Base-by-base conservation (phyloP, 176 grass and related monocot species). In the Oryza glaberrima region DNA sequence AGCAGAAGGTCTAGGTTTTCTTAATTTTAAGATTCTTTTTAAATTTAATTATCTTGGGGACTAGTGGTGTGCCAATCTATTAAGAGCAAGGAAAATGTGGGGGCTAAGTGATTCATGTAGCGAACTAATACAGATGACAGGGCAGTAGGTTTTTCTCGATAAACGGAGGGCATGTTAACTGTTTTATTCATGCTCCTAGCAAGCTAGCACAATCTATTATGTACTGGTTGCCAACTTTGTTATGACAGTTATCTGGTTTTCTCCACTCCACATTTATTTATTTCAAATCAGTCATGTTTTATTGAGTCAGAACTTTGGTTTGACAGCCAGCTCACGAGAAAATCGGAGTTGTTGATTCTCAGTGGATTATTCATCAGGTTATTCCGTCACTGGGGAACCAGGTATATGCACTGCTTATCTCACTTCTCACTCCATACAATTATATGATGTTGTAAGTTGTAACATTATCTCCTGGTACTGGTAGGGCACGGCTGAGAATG, bases 311-410 rank as follows among this genome's bases (percentile, higher is more conserved):
- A 81, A 73, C 16, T 80, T 4, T 67, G 16, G 22, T 20, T 87
- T 48, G 77, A 85, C 22, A 99, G 96, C 93, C 91, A 22, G 96
- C 93, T 88, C 93, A 99, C 84, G 96, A 99, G 88, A 99, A 92
- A 81, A 99, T 99, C n/a, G 96, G 96, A 82, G 96, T 99, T 73
- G 93, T 99, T 67, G 96, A 99, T 79, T 87, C 96, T 76, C 93
- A 99, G 41, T 96, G 96, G 96, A 96, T 99, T 84, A 93, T 92
- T 87, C 96, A 99, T 87, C 90, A 94, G 80, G 76, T 72, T 71
- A 83, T 99, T 80, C 96, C 93, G 47, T 96, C 96, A 77, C 93
- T 99, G 43, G 93, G 93, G n/a, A 99, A 94, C 64, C 93, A 99
- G 92, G 95, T 98, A 58, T 60, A 26, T 70, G 25, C 23, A 46